Conservation (phyloP, 768 basidiomycete genomes). For the Termitomyces heimii region DNA sequence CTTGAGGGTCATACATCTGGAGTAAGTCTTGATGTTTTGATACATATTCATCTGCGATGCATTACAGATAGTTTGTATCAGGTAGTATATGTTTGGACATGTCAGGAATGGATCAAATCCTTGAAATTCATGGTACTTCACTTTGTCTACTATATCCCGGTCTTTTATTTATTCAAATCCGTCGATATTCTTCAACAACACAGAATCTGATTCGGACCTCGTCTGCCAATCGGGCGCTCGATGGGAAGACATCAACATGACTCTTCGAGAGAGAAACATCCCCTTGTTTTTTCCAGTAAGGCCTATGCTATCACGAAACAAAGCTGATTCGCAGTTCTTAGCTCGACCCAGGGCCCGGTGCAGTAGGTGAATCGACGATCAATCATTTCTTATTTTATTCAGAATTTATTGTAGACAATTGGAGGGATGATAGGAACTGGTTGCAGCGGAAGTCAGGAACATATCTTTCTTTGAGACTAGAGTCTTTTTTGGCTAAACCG, state of each 20-base stretch:
- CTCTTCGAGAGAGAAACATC: slow-evolving; percentile 61
- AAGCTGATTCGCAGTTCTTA: slow-evolving; percentile 17
- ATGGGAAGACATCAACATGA: slow-evolving; percentile 75
- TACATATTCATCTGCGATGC: not conserved
- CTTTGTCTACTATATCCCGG: not conserved
- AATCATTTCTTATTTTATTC: not conserved
- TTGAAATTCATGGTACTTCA: slow-evolving; percentile 63
- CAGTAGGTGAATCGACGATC: slow-evolving; percentile 34
- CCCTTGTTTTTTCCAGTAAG: slow-evolving; percentile 84
- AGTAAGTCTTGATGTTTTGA: slow-evolving; percentile 29
- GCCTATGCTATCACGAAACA: slow-evolving; percentile 12
- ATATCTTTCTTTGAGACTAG: not conserved
- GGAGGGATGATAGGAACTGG: slow-evolving; percentile 89
- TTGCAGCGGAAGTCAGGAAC: slow-evolving; percentile 70
- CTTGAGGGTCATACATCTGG: slow-evolving; percentile 85
- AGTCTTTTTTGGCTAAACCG: not conserved
- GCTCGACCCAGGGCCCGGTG: slow-evolving; percentile 71
- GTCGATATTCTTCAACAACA: not conserved
- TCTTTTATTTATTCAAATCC: not conserved
- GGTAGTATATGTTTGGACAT: slow-evolving; percentile 83
- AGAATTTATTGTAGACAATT: slow-evolving; percentile 46
- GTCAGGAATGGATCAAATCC: slow-evolving; percentile 76
- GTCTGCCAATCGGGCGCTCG: slow-evolving; percentile 70
- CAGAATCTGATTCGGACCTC: slow-evolving; percentile 70
- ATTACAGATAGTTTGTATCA: slow-evolving; percentile 9